Base-by-base conservation (phyloP, 2,329 filamentous ascomycete species). In the Biscogniauxia mediterranea region DNA sequence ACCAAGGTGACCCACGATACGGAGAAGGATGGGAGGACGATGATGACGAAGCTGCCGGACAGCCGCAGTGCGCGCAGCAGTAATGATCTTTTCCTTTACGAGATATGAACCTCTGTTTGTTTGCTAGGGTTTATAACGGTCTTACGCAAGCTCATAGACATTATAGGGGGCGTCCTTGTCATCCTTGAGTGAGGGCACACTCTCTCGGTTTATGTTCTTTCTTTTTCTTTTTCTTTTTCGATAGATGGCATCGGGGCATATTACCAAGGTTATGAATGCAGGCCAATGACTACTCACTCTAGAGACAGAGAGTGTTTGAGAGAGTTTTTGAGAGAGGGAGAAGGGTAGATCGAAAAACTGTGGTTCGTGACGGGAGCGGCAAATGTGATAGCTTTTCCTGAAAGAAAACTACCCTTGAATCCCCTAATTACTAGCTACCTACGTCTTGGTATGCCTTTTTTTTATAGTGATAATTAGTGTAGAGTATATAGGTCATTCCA, bases 21-120 rank as follows among this genome's bases (percentile, higher is more conserved):
- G 86, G 82, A 19, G 82, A 82, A 62, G 86, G 85, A 13, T 91
- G 89, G 84, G 88, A 90, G 77, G 87, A 90, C 57, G 88, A 90
- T 52, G 88, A 91, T 25, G 89, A 89, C 1, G 87, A 87, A 26
- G 88, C 86, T 0, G 87, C 83, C 5, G 86, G 82, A 50, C 80
- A 81, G 60, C 81, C 89, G 26, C 90, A 93, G 75, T 93, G 90
- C 71, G 86, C 89, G 64, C 86, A 89, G 60, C 89, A 92, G 80
- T 92, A 86, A 81, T 63, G 69, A 73, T 54, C 38, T 46, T 46
- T 46, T 17, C 38, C 17, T 46, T 70, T 68, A 74, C 66, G 72
- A 73, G 63, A 67, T 55, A 70, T 66, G 66, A 67, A 58, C 51
- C 60, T 66, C 58, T 61, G 56, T 63, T 56, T 60, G 25, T 56